These are phyloP conservation scores for Agapanthus africanus DNA, from an alignment of 106 monocot genomes.

Conservation along the genomic window DNA sequence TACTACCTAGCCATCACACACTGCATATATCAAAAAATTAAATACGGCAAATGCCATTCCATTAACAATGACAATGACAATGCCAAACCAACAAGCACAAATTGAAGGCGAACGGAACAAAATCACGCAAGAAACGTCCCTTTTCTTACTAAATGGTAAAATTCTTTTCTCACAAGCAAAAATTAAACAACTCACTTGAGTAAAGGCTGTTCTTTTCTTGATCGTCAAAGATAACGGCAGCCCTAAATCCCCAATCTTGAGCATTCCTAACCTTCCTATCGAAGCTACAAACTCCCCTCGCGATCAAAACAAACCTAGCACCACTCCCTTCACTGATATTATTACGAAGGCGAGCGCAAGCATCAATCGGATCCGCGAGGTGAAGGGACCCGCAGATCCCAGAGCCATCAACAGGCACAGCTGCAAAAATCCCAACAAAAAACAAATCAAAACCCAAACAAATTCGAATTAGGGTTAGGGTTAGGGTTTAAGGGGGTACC, in stretches of 20 bases:
- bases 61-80: too few species aligned
- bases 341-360: slow-evolving; percentile 39
- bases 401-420: slow-evolving; percentile 42
- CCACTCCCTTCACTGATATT: neutral
- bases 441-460: neutral
- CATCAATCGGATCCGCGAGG: slow-evolving; percentile 58
- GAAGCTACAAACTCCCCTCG: slow-evolving; percentile 71
- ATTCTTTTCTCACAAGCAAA: too few species aligned
- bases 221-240: slow-evolving; percentile 65
- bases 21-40: too few species aligned
- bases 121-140: neutral
- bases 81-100: too few species aligned
- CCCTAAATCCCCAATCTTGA: slow-evolving; percentile 53
- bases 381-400: slow-evolving; percentile 77
- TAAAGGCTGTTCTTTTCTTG: slow-evolving; percentile 46
- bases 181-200: slow-evolving; percentile 36
- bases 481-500: slow-evolving; percentile 23
- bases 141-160: too few species aligned
- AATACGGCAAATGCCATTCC: too few species aligned
- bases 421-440: slow-evolving; percentile 17
- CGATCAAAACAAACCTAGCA: slow-evolving; percentile 33
- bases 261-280: slow-evolving; percentile 79
- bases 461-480: neutral
- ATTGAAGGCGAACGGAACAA: neutral
- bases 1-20: too few species aligned